A percentile compares a stretch with the other conserved stretches of the same genome.
These are phyloP conservation scores for Colletotrichum sublineola DNA, from an alignment of 2,329 filamentous ascomycete genomes.

Conservation along the genomic window DNA sequence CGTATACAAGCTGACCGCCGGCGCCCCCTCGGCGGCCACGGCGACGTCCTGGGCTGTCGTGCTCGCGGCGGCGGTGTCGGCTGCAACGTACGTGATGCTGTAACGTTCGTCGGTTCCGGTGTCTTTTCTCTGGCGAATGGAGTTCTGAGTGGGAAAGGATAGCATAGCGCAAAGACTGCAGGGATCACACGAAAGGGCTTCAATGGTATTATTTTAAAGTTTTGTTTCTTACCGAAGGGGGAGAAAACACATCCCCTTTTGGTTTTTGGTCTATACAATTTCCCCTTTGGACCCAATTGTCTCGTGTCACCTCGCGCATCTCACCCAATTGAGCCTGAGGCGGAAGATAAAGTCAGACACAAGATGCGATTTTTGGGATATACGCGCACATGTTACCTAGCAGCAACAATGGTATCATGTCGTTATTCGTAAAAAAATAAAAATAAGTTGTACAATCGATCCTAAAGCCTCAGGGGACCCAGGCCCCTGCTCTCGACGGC, in stretches of 20 bases:
- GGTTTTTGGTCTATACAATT: not conserved
- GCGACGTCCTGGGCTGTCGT: slow-evolving; percentile 17
- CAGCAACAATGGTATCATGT: slow-evolving; percentile 27
- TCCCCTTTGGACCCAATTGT: slow-evolving; percentile 1
- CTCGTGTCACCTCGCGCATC: not conserved
- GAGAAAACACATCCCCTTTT: slow-evolving; percentile 9
- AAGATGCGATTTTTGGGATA: not conserved
- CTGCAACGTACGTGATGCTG: slow-evolving; percentile 7
- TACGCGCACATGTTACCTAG: not conserved
- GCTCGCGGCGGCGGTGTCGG: slow-evolving; percentile 5
- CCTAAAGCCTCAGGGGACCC: slow-evolving; percentile 64
- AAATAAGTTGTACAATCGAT: not conserved
- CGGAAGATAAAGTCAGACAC: not conserved
- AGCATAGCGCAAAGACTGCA: not conserved
- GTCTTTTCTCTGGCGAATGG: not conserved
- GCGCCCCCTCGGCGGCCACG: not conserved
- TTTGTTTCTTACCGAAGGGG: not conserved
- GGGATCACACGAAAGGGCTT: not conserved
- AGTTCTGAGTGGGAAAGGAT: not conserved
- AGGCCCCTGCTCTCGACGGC: slow-evolving; percentile 70
- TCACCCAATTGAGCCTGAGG: not conserved
- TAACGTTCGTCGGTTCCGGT: not conserved
- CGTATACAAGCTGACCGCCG: slow-evolving; percentile 53
- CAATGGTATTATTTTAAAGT: not conserved
- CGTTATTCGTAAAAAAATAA: slow-evolving; percentile 24